These are phyloP conservation scores for Auxenochlorella pyrenoidosa DNA, from an alignment of 139 green algal species.

Conservation along the genomic window DNA sequence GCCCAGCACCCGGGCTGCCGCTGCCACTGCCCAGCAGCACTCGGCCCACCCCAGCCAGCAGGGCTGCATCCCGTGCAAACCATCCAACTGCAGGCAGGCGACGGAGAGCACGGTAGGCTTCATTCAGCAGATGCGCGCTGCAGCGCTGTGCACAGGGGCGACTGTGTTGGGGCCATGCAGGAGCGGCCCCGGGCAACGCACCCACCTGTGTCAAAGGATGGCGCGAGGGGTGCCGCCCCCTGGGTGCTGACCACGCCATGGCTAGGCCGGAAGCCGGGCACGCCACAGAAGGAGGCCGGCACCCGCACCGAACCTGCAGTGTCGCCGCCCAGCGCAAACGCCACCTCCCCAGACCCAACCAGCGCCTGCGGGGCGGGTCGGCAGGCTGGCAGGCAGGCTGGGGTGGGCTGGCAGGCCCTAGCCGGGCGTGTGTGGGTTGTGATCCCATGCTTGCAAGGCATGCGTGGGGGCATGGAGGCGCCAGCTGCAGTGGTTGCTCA, in stretches of 20 bases:
- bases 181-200: no score
- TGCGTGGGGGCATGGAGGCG: no score
- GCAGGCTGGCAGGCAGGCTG: constrained; percentile 89
- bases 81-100: constrained; percentile 36
- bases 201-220: constrained; percentile 77
- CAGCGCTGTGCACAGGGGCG: background rate
- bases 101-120: background rate
- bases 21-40: constrained; percentile 60
- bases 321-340: constrained; percentile 87
- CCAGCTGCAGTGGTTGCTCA: no score
- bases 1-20: background rate
- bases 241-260: constrained; percentile 70
- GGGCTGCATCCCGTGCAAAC: constrained; percentile 66
- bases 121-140: no score
- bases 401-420: no score
- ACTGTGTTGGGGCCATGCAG: background rate
- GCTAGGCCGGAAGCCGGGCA: constrained; percentile 86
- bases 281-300: constrained; percentile 86
- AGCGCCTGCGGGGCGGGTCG: constrained; percentile 87
- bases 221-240: constrained; percentile 74
- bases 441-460: no score
- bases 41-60: constrained; percentile 53
- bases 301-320: constrained; percentile 90
- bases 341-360: constrained; percentile 74
- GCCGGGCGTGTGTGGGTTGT: no score